Conservation (phyloP, 305 asterid species). For the Caryopteris hybrid region DNA sequence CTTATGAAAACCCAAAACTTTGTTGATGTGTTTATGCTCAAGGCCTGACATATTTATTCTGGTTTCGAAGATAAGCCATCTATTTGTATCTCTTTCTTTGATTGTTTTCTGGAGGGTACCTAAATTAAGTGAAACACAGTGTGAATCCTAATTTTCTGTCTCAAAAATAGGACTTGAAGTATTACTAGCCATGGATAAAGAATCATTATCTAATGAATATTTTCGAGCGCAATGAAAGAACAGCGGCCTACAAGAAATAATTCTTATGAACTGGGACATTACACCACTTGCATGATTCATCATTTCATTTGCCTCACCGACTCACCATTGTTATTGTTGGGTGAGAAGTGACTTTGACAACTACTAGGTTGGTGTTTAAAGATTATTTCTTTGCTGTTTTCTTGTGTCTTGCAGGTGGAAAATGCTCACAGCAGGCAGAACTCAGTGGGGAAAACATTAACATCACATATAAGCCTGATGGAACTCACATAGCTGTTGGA, state of each 20-base stretch:
- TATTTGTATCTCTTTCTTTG: background rate
- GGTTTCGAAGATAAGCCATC: conserved; percentile 3
- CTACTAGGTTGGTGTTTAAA: conserved; percentile 8
- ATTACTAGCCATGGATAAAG: background rate
- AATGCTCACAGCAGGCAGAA: conserved; percentile 93
- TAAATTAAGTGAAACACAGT: background rate
- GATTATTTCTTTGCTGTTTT: background rate
- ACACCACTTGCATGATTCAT: background rate
- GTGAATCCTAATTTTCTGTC: too few relatives aligned
- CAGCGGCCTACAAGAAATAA: background rate
- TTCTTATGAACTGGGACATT: background rate
- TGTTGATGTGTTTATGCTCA: background rate
- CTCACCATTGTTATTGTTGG: background rate
- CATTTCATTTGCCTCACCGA: conserved; percentile 3
- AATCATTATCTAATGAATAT: background rate
- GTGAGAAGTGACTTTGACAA: background rate
- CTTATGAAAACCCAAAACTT: background rate
- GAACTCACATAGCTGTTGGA: conserved; percentile 93
- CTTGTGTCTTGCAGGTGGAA: conserved; percentile 61
- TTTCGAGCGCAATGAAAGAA: background rate
- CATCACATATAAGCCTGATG: conserved; percentile 96
- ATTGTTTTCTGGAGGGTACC: background rate
- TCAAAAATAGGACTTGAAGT: background rate
- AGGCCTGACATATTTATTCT: background rate
- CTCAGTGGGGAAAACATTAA: conserved; percentile 98